Evolutionary conservation across 1,139 yeast genomes (phyloP).

Genomic region (Suhomyces kunorum): DNA sequence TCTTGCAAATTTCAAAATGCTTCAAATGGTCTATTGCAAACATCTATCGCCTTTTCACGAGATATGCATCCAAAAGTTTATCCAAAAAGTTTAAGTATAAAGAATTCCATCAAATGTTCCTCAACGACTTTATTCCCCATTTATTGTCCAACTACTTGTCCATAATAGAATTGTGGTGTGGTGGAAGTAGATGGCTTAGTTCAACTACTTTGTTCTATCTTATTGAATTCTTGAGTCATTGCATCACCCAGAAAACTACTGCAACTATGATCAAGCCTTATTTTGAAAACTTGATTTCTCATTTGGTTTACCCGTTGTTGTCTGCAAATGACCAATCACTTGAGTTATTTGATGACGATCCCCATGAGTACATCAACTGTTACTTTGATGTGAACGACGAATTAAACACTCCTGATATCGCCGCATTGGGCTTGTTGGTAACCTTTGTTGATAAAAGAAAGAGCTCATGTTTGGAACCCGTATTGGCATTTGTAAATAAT

Average conservation of each 20-base stretch:
- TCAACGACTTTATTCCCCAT: conserved; percentile 68
- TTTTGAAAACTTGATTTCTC: conserved; percentile 62
- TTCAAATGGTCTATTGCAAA: conserved; percentile 92
- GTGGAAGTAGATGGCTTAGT: conserved; percentile 66
- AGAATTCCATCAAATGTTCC: conserved; percentile 50
- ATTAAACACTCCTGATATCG: conserved; percentile 62
- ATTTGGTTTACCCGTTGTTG: conserved; percentile 76
- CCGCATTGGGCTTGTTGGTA: conserved; percentile 62
- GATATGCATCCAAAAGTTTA: conserved; percentile 62
- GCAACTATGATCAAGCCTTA: conserved; percentile 77
- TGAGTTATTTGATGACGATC: conserved; percentile 83
- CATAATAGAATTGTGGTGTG: conserved; percentile 75
- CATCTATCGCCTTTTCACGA: conserved; percentile 67
- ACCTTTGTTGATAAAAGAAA: conserved; percentile 70
- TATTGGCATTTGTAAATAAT: conserved; percentile 64
- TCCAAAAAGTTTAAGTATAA: conserved; percentile 53
- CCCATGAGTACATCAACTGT: conserved; percentile 84
- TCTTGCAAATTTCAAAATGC: conserved; percentile 56
- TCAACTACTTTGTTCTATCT: conserved; percentile 66
- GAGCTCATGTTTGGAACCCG: conserved; percentile 59
- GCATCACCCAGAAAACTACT: conserved; percentile 64
- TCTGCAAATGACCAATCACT: conserved; percentile 70
- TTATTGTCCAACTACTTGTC: conserved; percentile 62
- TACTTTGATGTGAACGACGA: conserved; percentile 69
- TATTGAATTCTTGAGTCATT: conserved; percentile 69